Conservation (phyloP, 495 filamentous ascomycete species). For the Penicillium simplicissimum region DNA sequence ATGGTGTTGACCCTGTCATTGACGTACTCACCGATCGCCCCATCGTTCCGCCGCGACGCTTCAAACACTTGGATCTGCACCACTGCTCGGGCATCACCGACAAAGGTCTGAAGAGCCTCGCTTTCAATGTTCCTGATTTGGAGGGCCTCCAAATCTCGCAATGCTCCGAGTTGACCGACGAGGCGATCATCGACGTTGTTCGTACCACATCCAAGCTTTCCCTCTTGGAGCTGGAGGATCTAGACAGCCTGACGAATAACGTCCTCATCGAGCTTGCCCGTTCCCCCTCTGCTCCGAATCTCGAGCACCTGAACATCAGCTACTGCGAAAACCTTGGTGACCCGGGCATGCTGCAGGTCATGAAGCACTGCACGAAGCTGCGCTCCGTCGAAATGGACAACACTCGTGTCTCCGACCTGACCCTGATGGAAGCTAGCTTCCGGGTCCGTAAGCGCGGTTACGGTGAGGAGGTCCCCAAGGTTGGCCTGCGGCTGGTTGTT, state of each 20-base stretch:
- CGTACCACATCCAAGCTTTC: conserved; percentile 73
- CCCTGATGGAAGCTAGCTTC: conserved; percentile 81
- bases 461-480: conserved; percentile 48
- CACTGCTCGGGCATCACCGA: conserved; percentile 74
- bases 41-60: conserved; percentile 72
- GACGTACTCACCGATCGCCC: conserved; percentile 76
- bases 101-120: conserved; percentile 63
- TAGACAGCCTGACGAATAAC: conserved; percentile 72
- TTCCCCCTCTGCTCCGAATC: conserved; percentile 64
- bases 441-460: conserved; percentile 69
- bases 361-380: conserved; percentile 71
- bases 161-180: conserved; percentile 70
- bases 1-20: conserved; percentile 70
- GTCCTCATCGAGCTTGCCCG: conserved; percentile 71
- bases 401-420: conserved; percentile 83
- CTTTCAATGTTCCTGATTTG: conserved; percentile 73
- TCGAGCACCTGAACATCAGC: conserved; percentile 84
- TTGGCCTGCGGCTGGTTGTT: conserved; percentile 75
- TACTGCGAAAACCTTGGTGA: conserved; percentile 88
- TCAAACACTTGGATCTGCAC: conserved; percentile 84
- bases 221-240: conserved; percentile 87
- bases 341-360: conserved; percentile 76
- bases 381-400: conserved; percentile 86
- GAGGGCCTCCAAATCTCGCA: conserved; percentile 80
- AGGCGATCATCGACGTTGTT: conserved; percentile 68